Base-by-base conservation (phyloP, 2,329 filamentous ascomycete genomes). In the Ascochyta lentis region DNA sequence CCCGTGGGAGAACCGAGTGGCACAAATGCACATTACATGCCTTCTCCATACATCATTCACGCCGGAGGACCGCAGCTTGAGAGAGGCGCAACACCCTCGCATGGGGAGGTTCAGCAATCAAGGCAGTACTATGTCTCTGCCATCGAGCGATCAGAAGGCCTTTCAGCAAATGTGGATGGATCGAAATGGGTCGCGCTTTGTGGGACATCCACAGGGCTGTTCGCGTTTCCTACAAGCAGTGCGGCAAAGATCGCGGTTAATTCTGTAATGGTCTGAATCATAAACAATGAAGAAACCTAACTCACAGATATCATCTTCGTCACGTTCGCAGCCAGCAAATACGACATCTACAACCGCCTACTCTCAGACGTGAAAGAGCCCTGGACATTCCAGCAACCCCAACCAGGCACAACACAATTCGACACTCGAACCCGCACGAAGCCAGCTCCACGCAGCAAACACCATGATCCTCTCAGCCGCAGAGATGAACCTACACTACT, bases 151-250 rank as follows among this genome's bases (percentile, higher is more conserved):
- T 63, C 63, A 6, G 72, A 76, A 23, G 23, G 53, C 6, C 56
- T 74, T 4, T 63, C 64, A 1, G 40, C 56, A 10, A 50, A 61
- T n/a, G 24, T 46, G 1, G 64, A 69, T 27, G 64, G 61, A 12
- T 57, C 63, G 12, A 74, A 73, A 37, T 61, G 63, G 1, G 54
- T 76, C 3, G 71, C 69, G 6, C 60, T 76, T 27, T 76, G 73
- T 51, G 67, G 73, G 13, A 68, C 76, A 22, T 75, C 72, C 5
- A 76, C 74, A 1, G 74, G 74, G 0, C 34, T 74, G n/a, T 76
- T 74, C 41, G 67, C 70, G 7, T 76, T 74, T 35, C 74, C 73
- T 4, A 58, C 61, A 0, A 57, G 49, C 19, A 42, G 66, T 29
- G 73, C 73, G 3, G 67, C 69, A 3, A 46, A 56, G 7, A 68